phyloP scores from a whole-genome alignment of 192 early-diverging fungal species.

The Umbelopsis vinacea region DNA sequence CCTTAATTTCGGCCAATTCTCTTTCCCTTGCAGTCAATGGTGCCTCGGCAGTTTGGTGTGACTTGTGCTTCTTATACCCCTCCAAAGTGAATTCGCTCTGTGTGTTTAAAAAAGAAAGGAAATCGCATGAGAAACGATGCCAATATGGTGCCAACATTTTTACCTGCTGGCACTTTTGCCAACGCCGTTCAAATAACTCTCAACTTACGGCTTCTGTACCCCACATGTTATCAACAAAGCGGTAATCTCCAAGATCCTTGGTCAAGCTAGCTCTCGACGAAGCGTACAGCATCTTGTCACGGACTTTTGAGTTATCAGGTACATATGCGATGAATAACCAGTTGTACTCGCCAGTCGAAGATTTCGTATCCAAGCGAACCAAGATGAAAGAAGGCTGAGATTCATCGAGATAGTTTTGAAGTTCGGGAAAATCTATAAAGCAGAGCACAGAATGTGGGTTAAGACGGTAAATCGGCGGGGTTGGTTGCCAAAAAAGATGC shows the following conservation, averaged over 20 bases:
- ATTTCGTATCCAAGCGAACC: constrained; percentile 58
- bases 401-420: constrained; percentile 55
- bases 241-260: constrained; percentile 80
- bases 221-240: constrained; percentile 84
- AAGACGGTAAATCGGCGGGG: no score
- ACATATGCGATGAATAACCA: constrained; percentile 85
- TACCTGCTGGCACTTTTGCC: no score
- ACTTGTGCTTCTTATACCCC: constrained; percentile 64
- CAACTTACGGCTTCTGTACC: constrained; percentile 66
- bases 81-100: constrained; percentile 68
- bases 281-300: constrained; percentile 96
- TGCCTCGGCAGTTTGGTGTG: constrained; percentile 66
- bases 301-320: constrained; percentile 79
- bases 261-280: constrained; percentile 79
- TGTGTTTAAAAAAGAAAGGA: no score
- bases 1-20: constrained; percentile 69
- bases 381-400: constrained; percentile 69
- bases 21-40: constrained; percentile 88
- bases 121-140: no score
- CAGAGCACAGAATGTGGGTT: no score
- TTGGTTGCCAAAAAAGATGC: not conserved
- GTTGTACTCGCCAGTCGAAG: constrained; percentile 44
- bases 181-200: no score
- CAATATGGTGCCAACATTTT: no score
- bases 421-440: constrained; percentile 57